These are phyloP conservation scores for Fusarium sp. DNA, from an alignment of 2,329 filamentous ascomycete species.

Conservation along the genomic window DNA sequence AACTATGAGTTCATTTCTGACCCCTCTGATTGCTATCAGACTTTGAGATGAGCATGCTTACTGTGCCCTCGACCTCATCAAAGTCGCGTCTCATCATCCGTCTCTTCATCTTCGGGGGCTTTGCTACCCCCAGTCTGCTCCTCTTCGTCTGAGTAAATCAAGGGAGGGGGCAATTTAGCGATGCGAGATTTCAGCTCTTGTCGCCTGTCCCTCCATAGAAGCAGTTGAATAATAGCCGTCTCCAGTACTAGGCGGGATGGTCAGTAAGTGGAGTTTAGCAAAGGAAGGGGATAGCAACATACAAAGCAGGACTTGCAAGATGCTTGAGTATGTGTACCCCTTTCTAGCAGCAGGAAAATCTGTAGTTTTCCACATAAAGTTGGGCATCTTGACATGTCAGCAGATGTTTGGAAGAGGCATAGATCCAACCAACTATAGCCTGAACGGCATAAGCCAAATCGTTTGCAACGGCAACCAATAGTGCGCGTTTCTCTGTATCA, in stretches of 20 bases:
- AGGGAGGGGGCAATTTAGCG: background rate
- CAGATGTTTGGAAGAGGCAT: background rate
- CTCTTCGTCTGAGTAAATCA: background rate
- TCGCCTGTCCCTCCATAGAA: background rate
- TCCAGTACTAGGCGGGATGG: background rate
- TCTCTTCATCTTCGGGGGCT: background rate
- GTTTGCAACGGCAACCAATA: conserved; percentile 25
- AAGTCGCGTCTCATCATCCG: background rate
- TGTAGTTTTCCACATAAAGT: conserved; percentile 34
- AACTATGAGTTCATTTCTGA: background rate
- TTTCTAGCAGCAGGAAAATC: conserved; percentile 30
- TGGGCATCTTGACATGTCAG: conserved; percentile 8
- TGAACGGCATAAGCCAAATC: conserved; percentile 35
- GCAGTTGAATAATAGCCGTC: background rate
- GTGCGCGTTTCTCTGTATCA: conserved; percentile 38
- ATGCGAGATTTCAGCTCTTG: background rate
- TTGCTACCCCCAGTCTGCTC: background rate
- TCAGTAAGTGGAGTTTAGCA: background rate
- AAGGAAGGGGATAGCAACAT: background rate
- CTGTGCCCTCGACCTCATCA: background rate
- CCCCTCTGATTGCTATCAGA: background rate
- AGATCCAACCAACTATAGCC: conserved; percentile 26
- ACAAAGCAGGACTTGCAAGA: conserved; percentile 26
- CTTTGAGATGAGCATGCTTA: background rate
- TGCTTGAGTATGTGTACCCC: conserved; percentile 22